Conservation (phyloP, 2,329 filamentous ascomycete species). For the Ophiostoma sp. region DNA sequence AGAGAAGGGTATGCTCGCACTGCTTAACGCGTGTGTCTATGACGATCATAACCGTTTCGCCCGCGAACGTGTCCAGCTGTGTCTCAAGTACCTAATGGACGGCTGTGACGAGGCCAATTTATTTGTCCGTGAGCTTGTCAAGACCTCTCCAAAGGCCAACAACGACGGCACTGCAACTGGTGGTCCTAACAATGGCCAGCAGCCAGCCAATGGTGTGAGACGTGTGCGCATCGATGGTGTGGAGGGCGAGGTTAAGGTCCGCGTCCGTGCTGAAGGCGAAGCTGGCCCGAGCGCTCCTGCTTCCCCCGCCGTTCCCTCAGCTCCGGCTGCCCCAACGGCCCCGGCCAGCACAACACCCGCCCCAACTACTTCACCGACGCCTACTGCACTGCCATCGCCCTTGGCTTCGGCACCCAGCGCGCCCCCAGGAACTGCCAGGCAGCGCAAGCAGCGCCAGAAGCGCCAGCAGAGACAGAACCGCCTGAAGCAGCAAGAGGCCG, state of each 20-base stretch:
- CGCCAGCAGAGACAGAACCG: slow-evolving; percentile 30
- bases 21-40: slow-evolving; percentile 86
- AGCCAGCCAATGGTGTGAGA: slow-evolving; percentile 31
- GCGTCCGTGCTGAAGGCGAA: slow-evolving; percentile 42
- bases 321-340: not conserved
- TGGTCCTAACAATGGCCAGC: not conserved
- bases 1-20: slow-evolving; percentile 80
- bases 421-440: slow-evolving; percentile 29
- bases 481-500: slow-evolving; percentile 27
- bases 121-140: slow-evolving; percentile 66
- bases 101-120: slow-evolving; percentile 72
- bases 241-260: slow-evolving; percentile 57
- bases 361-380: not conserved
- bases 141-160: slow-evolving; percentile 31
- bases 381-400: not conserved
- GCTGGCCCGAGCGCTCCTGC: not conserved
- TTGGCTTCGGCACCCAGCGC: slow-evolving; percentile 18
- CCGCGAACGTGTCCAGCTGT: slow-evolving; percentile 85
- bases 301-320: not conserved
- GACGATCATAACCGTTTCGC: slow-evolving; percentile 95
- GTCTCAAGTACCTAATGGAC: slow-evolving; percentile 79
- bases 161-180: slow-evolving; percentile 29
- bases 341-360: not conserved
- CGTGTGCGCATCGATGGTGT: slow-evolving; percentile 57
- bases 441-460: slow-evolving; percentile 31